A percentile compares a stretch with the other conserved stretches of the same genome.
phyloP scores from a whole-genome alignment of 805 yeast species.

The Saccharomycopsis sp. region DNA sequence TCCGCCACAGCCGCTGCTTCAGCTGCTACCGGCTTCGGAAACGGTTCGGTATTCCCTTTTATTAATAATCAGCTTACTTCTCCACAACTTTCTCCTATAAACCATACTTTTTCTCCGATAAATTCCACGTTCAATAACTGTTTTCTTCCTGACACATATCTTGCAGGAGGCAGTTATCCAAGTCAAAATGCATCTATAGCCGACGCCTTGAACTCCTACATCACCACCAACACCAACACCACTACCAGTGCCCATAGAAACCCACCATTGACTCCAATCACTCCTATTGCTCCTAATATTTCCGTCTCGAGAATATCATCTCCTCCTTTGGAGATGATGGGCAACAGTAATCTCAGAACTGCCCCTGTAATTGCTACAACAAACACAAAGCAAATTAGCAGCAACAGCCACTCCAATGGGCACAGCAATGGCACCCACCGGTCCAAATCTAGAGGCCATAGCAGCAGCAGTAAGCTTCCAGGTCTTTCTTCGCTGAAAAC shows the following conservation, averaged over 20 bases:
- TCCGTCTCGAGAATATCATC: neutral
- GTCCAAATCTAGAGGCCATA: neutral
- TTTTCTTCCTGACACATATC: slow-evolving; percentile 9
- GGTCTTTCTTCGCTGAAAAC: neutral
- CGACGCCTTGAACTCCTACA: slow-evolving; percentile 13
- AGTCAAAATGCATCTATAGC: slow-evolving; percentile 4
- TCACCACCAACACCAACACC: neutral
- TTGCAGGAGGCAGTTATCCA: neutral
- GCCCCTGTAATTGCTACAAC: neutral
- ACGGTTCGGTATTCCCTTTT: neutral
- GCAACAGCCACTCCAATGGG: neutral
- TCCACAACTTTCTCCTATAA: slow-evolving; percentile 16
- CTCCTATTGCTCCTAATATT: slow-evolving; percentile 11
- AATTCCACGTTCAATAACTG: slow-evolving; percentile 14
- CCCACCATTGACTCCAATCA: slow-evolving; percentile 20
- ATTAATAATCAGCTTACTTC: slow-evolving; percentile 7
- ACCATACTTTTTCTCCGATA: slow-evolving; percentile 20
- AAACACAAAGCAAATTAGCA: neutral
- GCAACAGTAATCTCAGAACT: slow-evolving; percentile 4
- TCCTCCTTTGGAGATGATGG: neutral
- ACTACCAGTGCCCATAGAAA: neutral
- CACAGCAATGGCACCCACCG: neutral
- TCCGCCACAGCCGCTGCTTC: neutral
- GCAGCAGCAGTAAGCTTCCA: neutral
- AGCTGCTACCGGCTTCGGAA: slow-evolving; percentile 1